Percentiles rank a stretch among this genome's conserved stretches.
Evolutionary conservation across 2,329 filamentous ascomycete species (phyloP).

Genomic region (Alternaria burnsii): DNA sequence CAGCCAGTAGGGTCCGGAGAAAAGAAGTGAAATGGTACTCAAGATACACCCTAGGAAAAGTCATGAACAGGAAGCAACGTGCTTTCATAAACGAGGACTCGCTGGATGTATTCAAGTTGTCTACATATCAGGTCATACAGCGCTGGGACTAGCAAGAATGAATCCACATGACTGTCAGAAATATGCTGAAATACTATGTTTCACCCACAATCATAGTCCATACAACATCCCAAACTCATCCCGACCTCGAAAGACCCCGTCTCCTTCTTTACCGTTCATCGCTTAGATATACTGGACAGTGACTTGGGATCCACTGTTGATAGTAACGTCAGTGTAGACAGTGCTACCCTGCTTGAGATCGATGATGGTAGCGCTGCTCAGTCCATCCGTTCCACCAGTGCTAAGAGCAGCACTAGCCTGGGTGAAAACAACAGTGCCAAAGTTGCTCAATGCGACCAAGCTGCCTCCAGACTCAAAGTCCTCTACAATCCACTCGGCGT

Average conservation of each 20-base stretch:
- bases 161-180: background rate
- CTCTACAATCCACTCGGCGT: constrained; percentile 66
- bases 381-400: background rate
- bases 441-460: constrained; percentile 1
- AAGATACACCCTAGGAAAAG: too few relatives aligned
- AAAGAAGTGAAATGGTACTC: background rate
- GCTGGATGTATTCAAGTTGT: background rate
- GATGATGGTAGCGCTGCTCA: constrained; percentile 2
- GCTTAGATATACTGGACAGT: constrained; percentile 6
- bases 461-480: background rate
- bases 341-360: constrained; percentile 9
- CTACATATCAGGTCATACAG: background rate
- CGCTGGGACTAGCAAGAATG: background rate
- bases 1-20: background rate
- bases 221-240: background rate
- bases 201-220: background rate
- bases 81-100: background rate
- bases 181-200: background rate
- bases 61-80: background rate
- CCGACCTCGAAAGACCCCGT: background rate
- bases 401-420: background rate
- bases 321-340: constrained; percentile 8
- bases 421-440: constrained; percentile 1
- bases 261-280: background rate
- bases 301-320: constrained; percentile 8